Evolutionary conservation across 1,284 basidiomycete species (phyloP), one percentile per base, ranked within the genome.

Genomic region (Malassezia psittaci): DNA sequence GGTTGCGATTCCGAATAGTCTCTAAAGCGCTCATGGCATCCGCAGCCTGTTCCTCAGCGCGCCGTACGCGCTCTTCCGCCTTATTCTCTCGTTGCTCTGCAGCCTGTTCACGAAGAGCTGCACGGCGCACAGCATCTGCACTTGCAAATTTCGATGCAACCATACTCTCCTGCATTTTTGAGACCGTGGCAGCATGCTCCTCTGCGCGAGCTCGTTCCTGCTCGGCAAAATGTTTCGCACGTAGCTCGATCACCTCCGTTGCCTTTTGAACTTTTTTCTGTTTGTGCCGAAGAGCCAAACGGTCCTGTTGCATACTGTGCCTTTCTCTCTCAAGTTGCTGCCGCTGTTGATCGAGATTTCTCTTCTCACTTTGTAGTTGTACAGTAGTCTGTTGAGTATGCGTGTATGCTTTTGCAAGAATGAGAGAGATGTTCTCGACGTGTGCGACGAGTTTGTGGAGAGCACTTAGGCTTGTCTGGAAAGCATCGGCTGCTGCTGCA

Each of bases 51-150:
- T 57, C 53, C 2, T 54, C 51, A 21, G 51, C 51, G 18, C 16
- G 19, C 4, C 21, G 51, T 24, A 38, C 29, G 5, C 29, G 44
- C 16, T 21, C 37, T 15, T 29, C 43, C 6, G 52, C 52, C 21
- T 37, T 15, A 3, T n/a, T 13, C 9, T 18, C 39, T 3, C 21
- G 37, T 24, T 41, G 13, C 24, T 42, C 37, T 2, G 48, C 43
- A 6, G 42, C 48, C 41, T 51, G 34, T 18, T 51, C 42, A 9
- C 44, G 32, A 13, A 59, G 34, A 1, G 57, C 39, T 11, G 57
- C 57, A 15, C 48, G 45, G 12, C 50, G 52, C n/a, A 59, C 39
- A 3, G 52, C 52, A n/a, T 48, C 52, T 10, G 42, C 48, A 21
- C 51, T 46, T 7, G 45, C 41, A 12, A 18, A 42, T 18, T 54